Conservation (phyloP, 2,329 filamentous ascomycete species). For the Whalleya microplaca region DNA sequence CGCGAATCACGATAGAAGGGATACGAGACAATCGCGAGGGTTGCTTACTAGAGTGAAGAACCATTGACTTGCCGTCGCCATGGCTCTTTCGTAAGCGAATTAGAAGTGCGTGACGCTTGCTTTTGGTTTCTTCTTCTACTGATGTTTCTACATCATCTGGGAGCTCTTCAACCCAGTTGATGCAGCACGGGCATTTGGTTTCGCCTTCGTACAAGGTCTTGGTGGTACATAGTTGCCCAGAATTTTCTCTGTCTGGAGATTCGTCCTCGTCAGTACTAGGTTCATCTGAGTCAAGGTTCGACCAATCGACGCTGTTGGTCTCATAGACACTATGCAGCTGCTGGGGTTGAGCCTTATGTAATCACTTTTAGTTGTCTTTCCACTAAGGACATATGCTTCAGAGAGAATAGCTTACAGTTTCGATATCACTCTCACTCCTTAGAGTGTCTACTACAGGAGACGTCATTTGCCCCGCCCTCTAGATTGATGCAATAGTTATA, state of each 20-base stretch:
- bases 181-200: constrained; percentile 34
- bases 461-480: background rate
- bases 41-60: constrained; percentile 12
- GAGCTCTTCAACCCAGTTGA: constrained; percentile 35
- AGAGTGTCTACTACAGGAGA: background rate
- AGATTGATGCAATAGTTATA: background rate
- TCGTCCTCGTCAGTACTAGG: constrained; percentile 10
- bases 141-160: constrained; percentile 24
- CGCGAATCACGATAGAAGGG: background rate
- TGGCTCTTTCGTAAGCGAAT: constrained; percentile 17
- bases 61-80: constrained; percentile 13
- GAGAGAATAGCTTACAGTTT: background rate
- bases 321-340: background rate
- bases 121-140: constrained; percentile 14
- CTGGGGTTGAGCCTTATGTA: background rate
- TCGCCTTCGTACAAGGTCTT: constrained; percentile 34
- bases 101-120: constrained; percentile 17
- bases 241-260: background rate
- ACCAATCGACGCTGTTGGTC: constrained; percentile 12
- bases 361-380: background rate
- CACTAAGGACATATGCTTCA: background rate
- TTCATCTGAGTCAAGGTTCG: constrained; percentile 9
- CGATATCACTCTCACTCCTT: background rate
- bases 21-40: background rate
- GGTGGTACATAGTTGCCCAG: constrained; percentile 12